A percentile compares a stretch with the other conserved stretches of the same genome.
Evolutionary conservation across 257 asterid species (phyloP).

Genomic region (Apocynum venetum): DNA sequence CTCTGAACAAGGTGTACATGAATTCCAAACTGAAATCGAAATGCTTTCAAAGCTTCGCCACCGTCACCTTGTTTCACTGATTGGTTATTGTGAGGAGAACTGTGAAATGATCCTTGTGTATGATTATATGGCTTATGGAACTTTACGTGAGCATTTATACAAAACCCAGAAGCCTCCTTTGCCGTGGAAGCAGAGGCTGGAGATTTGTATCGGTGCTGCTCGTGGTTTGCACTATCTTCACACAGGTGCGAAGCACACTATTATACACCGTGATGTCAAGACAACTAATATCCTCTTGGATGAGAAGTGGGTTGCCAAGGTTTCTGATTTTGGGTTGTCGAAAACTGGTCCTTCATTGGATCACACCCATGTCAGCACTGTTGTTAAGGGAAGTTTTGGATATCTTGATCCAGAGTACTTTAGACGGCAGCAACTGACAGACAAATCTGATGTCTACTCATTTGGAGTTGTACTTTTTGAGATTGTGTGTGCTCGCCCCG

Average conservation of each 20-base stretch:
- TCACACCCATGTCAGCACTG: slow-evolving; percentile 86
- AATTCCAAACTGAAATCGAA: slow-evolving; percentile 89
- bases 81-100: slow-evolving; percentile 88
- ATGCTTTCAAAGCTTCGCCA: slow-evolving; percentile 95
- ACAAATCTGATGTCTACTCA: slow-evolving; percentile 25
- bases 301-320: slow-evolving; percentile 91
- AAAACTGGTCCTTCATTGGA: slow-evolving; percentile 87
- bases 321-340: slow-evolving; percentile 82
- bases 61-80: slow-evolving; percentile 81
- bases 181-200: slow-evolving; percentile 93
- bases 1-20: slow-evolving; percentile 83
- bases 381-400: slow-evolving; percentile 78
- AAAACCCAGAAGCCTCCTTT: slow-evolving; percentile 81
- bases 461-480: slow-evolving; percentile 22
- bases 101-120: slow-evolving; percentile 88
- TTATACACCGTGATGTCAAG: slow-evolving; percentile 89
- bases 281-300: slow-evolving; percentile 89
- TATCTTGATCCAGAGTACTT: slow-evolving; percentile 90
- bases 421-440: slow-evolving; percentile 70
- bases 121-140: slow-evolving; percentile 86
- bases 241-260: slow-evolving; percentile 84
- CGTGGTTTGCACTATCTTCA: slow-evolving; percentile 89
- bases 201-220: slow-evolving; percentile 85
- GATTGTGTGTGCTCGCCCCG: slow-evolving; percentile 22
- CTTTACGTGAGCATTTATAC: slow-evolving; percentile 85